Conservation (phyloP, 305 asterid species). For the Fraxinus baroniana region DNA sequence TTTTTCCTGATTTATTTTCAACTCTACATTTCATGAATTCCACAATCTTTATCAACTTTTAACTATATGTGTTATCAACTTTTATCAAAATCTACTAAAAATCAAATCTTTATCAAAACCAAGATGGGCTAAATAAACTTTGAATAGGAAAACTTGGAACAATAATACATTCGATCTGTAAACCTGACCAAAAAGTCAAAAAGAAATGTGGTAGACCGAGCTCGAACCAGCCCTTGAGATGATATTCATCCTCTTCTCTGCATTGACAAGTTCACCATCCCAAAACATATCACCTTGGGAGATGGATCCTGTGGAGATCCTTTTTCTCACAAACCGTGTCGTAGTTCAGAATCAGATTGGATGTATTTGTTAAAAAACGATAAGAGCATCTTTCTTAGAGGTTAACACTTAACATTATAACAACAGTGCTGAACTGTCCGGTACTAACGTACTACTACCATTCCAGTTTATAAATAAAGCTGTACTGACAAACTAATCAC, state of each 20-base stretch:
- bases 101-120: background rate
- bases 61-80: background rate
- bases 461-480: background rate
- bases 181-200: background rate
- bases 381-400: background rate
- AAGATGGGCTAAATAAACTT: background rate
- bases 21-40: background rate
- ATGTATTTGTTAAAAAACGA: background rate
- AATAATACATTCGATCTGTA: background rate
- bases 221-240: background rate
- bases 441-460: background rate
- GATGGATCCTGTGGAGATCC: background rate
- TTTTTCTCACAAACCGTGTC: background rate
- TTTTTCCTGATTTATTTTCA: too few relatives aligned
- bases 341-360: background rate
- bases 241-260: background rate
- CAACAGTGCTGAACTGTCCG: background rate
- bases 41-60: background rate
- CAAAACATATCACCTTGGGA: background rate
- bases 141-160: background rate
- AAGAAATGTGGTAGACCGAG: background rate
- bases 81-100: too few relatives aligned
- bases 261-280: background rate
- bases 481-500: background rate
- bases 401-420: background rate